A percentile compares a stretch with the other conserved stretches of the same genome.
These are phyloP conservation scores for Dothideomycetes sp. DNA, from an alignment of 2,329 filamentous ascomycete species.

Conservation along the genomic window DNA sequence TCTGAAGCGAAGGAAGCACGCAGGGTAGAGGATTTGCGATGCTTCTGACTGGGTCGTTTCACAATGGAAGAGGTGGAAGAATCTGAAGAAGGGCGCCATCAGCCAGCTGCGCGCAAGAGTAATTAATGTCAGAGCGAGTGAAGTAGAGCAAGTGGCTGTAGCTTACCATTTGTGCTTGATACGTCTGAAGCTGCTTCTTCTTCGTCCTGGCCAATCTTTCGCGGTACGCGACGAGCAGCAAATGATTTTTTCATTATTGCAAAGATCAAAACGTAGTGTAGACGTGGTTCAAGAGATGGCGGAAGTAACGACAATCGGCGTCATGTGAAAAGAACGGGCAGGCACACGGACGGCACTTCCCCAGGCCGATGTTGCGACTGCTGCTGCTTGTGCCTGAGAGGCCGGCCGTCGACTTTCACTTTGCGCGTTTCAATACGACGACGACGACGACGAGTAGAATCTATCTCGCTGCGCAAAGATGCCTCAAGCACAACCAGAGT, in stretches of 20 bases:
- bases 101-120: slow-evolving; percentile 18
- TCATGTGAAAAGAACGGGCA: no score
- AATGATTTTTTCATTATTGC: slow-evolving; percentile 52
- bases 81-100: slow-evolving; percentile 13
- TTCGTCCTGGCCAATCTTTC: slow-evolving; percentile 65
- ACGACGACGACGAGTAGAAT: no score
- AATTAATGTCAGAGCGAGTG: slow-evolving; percentile 24
- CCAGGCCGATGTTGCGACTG: no score
- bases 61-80: slow-evolving; percentile 38
- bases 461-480: slow-evolving; percentile 63
- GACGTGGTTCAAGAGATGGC: no score
- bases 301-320: no score
- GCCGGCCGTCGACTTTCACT: no score
- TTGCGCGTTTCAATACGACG: no score
- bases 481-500: slow-evolving; percentile 97
- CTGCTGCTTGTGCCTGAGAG: no score
- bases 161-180: slow-evolving; percentile 35
- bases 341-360: no score
- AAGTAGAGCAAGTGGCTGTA: background rate
- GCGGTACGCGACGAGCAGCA: slow-evolving; percentile 55
- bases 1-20: slow-evolving; percentile 66
- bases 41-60: slow-evolving; percentile 44
- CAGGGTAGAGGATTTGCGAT: slow-evolving; percentile 63
- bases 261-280: no score
- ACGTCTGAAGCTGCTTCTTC: slow-evolving; percentile 40